Evolutionary conservation across 768 basidiomycete species (phyloP).

Genomic region (Pleurotus pulmonarius): DNA sequence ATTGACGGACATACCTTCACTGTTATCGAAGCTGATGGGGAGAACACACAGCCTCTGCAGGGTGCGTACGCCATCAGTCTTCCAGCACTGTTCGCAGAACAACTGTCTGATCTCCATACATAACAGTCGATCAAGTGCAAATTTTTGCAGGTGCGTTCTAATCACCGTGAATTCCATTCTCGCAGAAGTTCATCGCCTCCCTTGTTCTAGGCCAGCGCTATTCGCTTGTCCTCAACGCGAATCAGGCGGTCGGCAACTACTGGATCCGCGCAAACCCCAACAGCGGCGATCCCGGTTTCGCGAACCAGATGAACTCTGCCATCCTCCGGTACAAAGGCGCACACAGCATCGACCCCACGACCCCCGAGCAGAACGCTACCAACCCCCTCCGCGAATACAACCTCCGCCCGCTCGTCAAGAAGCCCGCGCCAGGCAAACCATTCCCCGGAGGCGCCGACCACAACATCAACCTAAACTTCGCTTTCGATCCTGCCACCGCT

Average conservation of each 20-base stretch:
- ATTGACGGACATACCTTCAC: slow-evolving; percentile 24
- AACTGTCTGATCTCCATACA: slow-evolving; percentile 15
- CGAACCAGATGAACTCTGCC: slow-evolving; percentile 30
- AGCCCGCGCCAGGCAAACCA: slow-evolving; percentile 20
- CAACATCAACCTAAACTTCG: slow-evolving; percentile 16
- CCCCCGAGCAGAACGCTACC: slow-evolving; percentile 5
- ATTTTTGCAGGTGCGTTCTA: background rate
- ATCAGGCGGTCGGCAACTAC: slow-evolving; percentile 39
- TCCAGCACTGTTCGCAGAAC: slow-evolving; percentile 19
- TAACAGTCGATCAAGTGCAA: slow-evolving; percentile 21
- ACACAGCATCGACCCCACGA: slow-evolving; percentile 22
- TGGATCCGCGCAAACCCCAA: slow-evolving; percentile 31
- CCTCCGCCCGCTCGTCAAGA: slow-evolving; percentile 15
- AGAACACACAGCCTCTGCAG: slow-evolving; percentile 19
- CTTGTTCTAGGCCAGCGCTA: slow-evolving; percentile 28
- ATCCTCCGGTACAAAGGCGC: slow-evolving; percentile 37
- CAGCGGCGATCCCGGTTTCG: slow-evolving; percentile 20
- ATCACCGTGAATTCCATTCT: background rate
- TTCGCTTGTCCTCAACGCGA: slow-evolving; percentile 34
- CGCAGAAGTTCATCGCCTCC: background rate
- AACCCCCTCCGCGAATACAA: slow-evolving; percentile 26
- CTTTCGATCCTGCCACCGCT: slow-evolving; percentile 9
- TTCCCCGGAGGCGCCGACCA: slow-evolving; percentile 22
- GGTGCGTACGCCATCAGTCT: slow-evolving; percentile 13
- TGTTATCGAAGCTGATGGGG: slow-evolving; percentile 33